Conservation (phyloP, 2,329 filamentous ascomycete genomes). For the Hypoxylon sp. region DNA sequence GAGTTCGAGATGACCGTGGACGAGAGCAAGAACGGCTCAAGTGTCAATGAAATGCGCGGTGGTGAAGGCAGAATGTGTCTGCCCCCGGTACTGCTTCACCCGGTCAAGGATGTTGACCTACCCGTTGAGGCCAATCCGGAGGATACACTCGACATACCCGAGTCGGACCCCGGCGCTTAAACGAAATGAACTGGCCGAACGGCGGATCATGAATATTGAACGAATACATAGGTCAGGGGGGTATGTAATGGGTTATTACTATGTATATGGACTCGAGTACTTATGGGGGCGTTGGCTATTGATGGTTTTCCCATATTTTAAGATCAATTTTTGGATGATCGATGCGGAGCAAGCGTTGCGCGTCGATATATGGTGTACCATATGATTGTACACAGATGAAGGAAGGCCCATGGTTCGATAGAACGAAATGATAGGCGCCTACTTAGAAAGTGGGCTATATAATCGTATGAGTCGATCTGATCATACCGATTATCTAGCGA, state of each 20-base stretch:
- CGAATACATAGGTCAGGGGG: slow-evolving; percentile 28
- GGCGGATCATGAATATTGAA: slow-evolving; percentile 8
- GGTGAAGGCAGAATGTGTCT: slow-evolving; percentile 91
- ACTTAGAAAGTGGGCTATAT: slow-evolving; percentile 26
- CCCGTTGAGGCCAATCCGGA: slow-evolving; percentile 71
- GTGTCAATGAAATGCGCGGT: slow-evolving; percentile 69
- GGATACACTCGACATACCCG: slow-evolving; percentile 59
- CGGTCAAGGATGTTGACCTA: slow-evolving; percentile 82
- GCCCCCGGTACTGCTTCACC: slow-evolving; percentile 90
- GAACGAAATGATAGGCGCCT: slow-evolving; percentile 14
- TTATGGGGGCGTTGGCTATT: slow-evolving; percentile 37
- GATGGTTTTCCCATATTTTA: slow-evolving; percentile 10
- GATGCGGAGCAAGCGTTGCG: slow-evolving; percentile 34
- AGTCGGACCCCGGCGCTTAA: slow-evolving; percentile 67
- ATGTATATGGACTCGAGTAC: slow-evolving; percentile 32
- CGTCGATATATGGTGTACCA: slow-evolving; percentile 18
- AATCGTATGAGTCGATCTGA: slow-evolving; percentile 27
- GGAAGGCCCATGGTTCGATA: slow-evolving; percentile 13
- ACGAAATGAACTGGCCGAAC: not conserved
- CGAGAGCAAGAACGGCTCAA: slow-evolving; percentile 64
- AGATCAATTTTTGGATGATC: slow-evolving; percentile 9
- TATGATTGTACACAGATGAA: slow-evolving; percentile 23
- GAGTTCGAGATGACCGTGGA: slow-evolving; percentile 77
- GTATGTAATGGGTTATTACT: slow-evolving; percentile 18
- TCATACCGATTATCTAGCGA: not conserved